Base-by-base conservation (phyloP, 2,329 filamentous ascomycete species). In the Cladobotryum mycophilum region DNA sequence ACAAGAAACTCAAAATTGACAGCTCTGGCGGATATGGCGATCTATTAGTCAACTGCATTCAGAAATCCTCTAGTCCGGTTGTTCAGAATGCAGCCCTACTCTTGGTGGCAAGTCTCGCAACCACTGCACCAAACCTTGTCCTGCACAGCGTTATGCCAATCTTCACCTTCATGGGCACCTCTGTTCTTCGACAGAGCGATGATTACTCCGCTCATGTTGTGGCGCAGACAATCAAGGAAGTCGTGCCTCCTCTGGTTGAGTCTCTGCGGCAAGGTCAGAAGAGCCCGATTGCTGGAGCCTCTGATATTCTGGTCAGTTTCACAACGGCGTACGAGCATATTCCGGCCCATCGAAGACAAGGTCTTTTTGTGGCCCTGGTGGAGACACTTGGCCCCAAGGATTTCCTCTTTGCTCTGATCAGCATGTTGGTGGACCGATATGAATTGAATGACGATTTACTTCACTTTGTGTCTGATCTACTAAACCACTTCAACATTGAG, bases 81-180 rank as follows among this genome's bases (percentile, higher is more conserved):
- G 90, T 99, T 6, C 95, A 97, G 65, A 96, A 95, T 63, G 84
- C 86, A 5, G 91, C 93, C 4, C 76, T 99, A 13, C 80, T 97
- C 8, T 76, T 99, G 22, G 88, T 97, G 52, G 90, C 92, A 20
- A 86, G 84, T 51, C 76, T 99, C 38, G 92, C 93, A 18, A 86
- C 86, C 37, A 88, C 91, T 58, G 89, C 89, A 0, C 93, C 95
- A 0, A 91, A 96, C 65, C 74, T 95, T 44, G 89, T 99, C 3
- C 77, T 99, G 51, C 92, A 99, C 70, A 96, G 90, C 60, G 89
- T 99, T 48, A 99, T 99, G 93, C 93, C 93, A 12, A 92, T 99
- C 47, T 99, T 99, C 71, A 97, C 93, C 0, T 96, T 97, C 65
- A 96, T 97, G 85, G 90, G 92, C 40, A 87, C 86, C 41, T 96